phyloP scores from a whole-genome alignment of 257 asterid species.

The Cynanchum wilfordii region DNA sequence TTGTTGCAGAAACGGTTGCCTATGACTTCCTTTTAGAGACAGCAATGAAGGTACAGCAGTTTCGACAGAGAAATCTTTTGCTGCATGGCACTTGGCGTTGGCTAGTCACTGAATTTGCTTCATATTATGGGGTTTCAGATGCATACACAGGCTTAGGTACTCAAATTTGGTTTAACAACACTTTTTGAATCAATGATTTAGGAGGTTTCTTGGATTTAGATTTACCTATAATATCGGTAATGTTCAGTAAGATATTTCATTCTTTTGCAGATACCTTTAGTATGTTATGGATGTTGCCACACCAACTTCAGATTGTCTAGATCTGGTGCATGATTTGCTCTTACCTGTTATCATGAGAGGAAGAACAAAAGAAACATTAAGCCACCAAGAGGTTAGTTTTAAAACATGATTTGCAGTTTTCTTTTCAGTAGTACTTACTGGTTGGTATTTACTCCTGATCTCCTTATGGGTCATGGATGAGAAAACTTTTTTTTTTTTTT shows the following conservation, averaged over 20 bases:
- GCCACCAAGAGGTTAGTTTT: slow-evolving; percentile 99
- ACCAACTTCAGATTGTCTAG: slow-evolving; percentile 86
- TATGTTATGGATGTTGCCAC: slow-evolving; percentile 97
- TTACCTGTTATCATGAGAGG: slow-evolving; percentile 70
- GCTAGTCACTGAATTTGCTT: slow-evolving; percentile 79
- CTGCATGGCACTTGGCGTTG: slow-evolving; percentile 83
- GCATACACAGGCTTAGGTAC: slow-evolving; percentile 88
- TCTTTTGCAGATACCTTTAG: slow-evolving; percentile 63
- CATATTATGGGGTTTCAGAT: slow-evolving; percentile 87
- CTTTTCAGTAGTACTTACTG: background rate
- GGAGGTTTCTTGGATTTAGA: background rate
- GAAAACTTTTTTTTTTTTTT: no score
- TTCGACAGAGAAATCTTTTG: slow-evolving; percentile 72
- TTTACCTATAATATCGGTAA: background rate
- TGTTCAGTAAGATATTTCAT: background rate
- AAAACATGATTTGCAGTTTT: no score
- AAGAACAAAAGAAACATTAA: slow-evolving; percentile 51
- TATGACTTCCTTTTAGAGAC: slow-evolving; percentile 87
- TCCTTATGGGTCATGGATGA: background rate
- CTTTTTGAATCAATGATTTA: background rate
- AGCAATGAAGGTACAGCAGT: slow-evolving; percentile 78
- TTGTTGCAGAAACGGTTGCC: slow-evolving; percentile 90
- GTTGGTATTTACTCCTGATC: background rate
- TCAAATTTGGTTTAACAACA: slow-evolving; percentile 7
- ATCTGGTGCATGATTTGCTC: slow-evolving; percentile 70